Evolutionary conservation across 2,329 filamentous ascomycete species (phyloP), one percentile per base, ranked within the genome.

Genomic region (Zymoseptoria ardabiliae): DNA sequence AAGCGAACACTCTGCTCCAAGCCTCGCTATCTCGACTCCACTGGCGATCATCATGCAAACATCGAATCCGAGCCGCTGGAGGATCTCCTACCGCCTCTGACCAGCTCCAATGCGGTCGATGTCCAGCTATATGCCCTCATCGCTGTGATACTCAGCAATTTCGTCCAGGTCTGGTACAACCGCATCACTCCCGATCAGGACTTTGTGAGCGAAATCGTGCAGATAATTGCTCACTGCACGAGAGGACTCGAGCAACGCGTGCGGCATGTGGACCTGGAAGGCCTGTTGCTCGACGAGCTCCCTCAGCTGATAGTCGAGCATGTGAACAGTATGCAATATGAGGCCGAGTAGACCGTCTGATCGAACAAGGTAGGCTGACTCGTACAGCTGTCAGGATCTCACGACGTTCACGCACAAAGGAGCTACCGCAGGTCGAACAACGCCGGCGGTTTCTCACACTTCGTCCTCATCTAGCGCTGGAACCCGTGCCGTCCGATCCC

Each of bases 61-160:
- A 20, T 48, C 30, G 53, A 63, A 67, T 82, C 82, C 51, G 79
- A 79, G 68, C 83, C 90, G 54, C 86, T 96, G 66, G 86, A 95
- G 61, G 88, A 92, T 67, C 79, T 96, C 50, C 79, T 99, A 52
- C 94, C 93, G 60, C 91, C 92, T 48, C 80, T 99, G 70, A 97
- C 93, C 54, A 96, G 91, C 77, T 91, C 91, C 55, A 96, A 96
- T 73, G 91, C 95, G 67, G 85, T 97, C 61, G 94, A 99, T 74
- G 78, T 95, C 58, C 89, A 99, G 76, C 82, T 99, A 4, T 99
- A 97, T 72, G 93, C 90, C 25, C 83, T 97, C 61, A 86, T 99
- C 61, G 89, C 94, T 56, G 88, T 97, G 60, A 85, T 97, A 62
- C 81, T 97, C 68, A 86, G 89, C 69, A 91, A 97, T 65, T 96